These are phyloP conservation scores for Bassia scoparia DNA, from an alignment of 148 eudicot genomes.

Conservation along the genomic window DNA sequence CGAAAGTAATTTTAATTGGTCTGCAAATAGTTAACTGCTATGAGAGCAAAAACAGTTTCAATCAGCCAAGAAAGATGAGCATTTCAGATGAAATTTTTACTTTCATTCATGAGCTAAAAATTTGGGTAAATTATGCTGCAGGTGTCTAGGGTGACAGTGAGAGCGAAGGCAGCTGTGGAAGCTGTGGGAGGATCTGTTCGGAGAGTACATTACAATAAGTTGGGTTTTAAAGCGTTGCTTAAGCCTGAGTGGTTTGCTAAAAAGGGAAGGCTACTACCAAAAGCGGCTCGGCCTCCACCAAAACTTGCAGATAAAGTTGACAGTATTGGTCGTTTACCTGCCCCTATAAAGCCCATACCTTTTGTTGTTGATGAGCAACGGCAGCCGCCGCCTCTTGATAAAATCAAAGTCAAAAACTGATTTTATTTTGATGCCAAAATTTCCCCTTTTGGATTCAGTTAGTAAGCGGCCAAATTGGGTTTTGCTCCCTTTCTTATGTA, in stretches of 20 bases:
- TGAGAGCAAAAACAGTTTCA: too few relatives aligned
- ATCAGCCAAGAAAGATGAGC: not conserved
- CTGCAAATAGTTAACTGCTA: too few relatives aligned
- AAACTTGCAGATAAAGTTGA: constrained; percentile 82
- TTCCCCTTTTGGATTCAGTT: not conserved
- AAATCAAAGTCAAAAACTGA: not conserved
- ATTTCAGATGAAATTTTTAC: not conserved
- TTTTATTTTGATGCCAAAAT: not conserved
- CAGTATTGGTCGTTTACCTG: constrained; percentile 90
- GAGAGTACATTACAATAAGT: constrained; percentile 80
- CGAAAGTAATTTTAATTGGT: too few relatives aligned
- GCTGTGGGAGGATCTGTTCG: constrained; percentile 91
- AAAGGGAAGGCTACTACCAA: constrained; percentile 85
- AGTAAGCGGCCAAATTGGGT: not conserved
- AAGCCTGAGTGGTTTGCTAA: constrained; percentile 96
- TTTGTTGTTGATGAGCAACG: constrained; percentile 34
- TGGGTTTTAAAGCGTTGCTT: constrained; percentile 79
- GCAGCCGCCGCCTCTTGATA: constrained; percentile 29
- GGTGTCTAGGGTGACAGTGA: constrained; percentile 38
- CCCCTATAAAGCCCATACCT: constrained; percentile 81
- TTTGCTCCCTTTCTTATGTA: not conserved
- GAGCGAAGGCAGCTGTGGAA: constrained; percentile 84
- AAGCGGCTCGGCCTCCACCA: constrained; percentile 85
- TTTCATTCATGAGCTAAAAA: not conserved
- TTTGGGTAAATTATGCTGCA: not conserved